Percentiles rank a stretch among this genome's conserved stretches.
These are phyloP conservation scores for Starmerella etchellsii DNA, from an alignment of 805 yeast genomes.

Conservation along the genomic window DNA sequence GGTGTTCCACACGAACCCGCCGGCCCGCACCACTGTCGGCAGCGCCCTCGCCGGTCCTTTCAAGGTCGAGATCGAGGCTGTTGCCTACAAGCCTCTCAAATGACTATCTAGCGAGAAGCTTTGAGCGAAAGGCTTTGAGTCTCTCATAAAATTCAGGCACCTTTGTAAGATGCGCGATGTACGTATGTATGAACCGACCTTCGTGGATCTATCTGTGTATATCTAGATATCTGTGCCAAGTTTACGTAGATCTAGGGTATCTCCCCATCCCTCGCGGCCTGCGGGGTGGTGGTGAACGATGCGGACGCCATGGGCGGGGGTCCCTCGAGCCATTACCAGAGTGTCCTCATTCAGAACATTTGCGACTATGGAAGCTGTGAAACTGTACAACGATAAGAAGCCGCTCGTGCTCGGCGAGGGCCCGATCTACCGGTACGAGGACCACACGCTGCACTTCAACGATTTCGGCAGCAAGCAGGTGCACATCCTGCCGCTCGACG, in stretches of 20 bases:
- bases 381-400: conserved; percentile 13
- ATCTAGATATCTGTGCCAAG: no score
- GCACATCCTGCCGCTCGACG: conserved; percentile 23
- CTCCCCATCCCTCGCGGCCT: no score
- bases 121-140: no score
- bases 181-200: no score
- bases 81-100: conserved; percentile 14
- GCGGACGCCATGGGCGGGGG: no score
- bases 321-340: no score
- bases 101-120: neutral
- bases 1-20: conserved; percentile 13
- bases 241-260: no score
- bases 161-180: no score
- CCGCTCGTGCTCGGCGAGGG: conserved; percentile 29
- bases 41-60: conserved; percentile 12
- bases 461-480: conserved; percentile 26
- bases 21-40: conserved; percentile 17
- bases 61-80: conserved; percentile 16
- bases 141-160: no score
- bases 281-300: no score
- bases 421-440: conserved; percentile 26
- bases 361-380: neutral
- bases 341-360: no score
- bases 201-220: no score
- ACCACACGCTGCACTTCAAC: conserved; percentile 27